phyloP scores from a whole-genome alignment of 768 basidiomycete species.

The Trametes gibbosa region DNA sequence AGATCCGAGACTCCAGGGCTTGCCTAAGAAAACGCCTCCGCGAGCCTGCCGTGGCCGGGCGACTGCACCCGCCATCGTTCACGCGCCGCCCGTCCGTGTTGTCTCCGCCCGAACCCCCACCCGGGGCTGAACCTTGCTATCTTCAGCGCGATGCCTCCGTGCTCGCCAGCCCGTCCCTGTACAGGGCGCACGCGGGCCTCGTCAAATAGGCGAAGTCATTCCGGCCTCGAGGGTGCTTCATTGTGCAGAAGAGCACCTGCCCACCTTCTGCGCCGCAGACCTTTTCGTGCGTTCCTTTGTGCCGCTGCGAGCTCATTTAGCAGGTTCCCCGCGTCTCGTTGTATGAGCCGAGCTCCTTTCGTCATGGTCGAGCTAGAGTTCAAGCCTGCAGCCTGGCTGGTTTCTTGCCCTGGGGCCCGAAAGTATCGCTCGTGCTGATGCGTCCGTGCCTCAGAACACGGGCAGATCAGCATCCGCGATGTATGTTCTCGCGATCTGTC shows the following conservation, averaged over 20 bases:
- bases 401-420: no score
- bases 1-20: background rate
- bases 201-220: background rate
- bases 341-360: background rate
- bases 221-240: background rate
- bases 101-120: background rate
- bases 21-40: background rate
- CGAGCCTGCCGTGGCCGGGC: background rate
- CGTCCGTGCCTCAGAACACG: background rate
- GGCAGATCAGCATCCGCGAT: constrained; percentile 2
- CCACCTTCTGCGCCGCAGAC: background rate
- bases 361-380: background rate
- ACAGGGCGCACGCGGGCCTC: no score
- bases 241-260: constrained; percentile 1
- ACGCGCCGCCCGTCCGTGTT: constrained; percentile 2
- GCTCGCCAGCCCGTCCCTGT: background rate
- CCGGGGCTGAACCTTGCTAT: constrained; percentile 3
- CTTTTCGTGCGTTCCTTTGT: background rate
- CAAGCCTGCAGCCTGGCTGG: no score
- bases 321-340: background rate
- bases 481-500: constrained; percentile 14
- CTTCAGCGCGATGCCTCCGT: constrained; percentile 1
- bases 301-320: background rate
- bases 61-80: constrained; percentile 5
- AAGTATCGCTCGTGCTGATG: background rate